Evolutionary conservation across 2,329 filamentous ascomycete genomes (phyloP).

Genomic region (Fusarium scirpi): DNA sequence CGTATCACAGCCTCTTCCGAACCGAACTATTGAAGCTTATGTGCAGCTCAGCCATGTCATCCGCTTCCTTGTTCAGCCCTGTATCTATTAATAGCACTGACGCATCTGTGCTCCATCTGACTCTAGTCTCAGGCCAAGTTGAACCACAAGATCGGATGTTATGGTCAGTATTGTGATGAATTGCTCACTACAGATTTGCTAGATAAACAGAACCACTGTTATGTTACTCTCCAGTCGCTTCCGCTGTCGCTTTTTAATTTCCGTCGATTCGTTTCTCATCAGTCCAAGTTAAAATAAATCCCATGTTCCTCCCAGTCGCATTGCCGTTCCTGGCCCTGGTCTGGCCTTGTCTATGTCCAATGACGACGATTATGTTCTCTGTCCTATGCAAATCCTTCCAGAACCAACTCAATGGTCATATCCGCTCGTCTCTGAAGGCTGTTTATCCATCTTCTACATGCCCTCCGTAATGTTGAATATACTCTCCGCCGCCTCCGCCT

Average conservation of each 20-base stretch:
- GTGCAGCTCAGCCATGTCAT: neutral
- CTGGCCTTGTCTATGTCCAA: constrained; percentile 5
- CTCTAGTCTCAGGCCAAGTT: neutral
- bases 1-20: constrained; percentile 13
- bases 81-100: constrained; percentile 5
- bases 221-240: constrained; percentile 7
- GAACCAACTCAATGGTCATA: constrained; percentile 15
- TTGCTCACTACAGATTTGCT: constrained; percentile 7
- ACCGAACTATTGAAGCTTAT: constrained; percentile 14
- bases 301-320: constrained; percentile 6
- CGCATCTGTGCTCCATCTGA: neutral
- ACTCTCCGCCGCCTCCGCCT: constrained; percentile 9
- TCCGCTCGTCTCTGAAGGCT: constrained; percentile 13
- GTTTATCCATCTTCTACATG: constrained; percentile 32
- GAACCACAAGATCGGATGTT: neutral
- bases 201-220: neutral
- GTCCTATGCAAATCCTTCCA: constrained; percentile 5
- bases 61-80: neutral
- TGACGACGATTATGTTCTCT: neutral
- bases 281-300: constrained; percentile 21
- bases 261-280: constrained; percentile 38
- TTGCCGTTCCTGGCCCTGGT: neutral
- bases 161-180: neutral
- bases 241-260: constrained; percentile 22
- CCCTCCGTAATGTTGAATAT: constrained; percentile 40